phyloP scores from a whole-genome alignment of 306 rosid genomes.

The Prunus mongolica region DNA sequence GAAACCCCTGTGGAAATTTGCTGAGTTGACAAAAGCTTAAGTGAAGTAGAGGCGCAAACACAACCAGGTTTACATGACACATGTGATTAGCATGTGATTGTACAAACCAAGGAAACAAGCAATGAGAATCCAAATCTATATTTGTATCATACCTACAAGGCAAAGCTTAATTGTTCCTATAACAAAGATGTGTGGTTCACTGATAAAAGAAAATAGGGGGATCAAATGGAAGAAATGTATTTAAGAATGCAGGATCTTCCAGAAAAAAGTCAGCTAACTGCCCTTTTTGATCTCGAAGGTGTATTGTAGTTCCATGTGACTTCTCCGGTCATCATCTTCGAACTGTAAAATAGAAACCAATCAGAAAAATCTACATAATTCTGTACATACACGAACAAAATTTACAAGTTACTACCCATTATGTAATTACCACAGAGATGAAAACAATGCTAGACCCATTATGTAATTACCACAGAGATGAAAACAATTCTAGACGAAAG shows the following conservation, averaged over 20 bases:
- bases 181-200: slow-evolving; percentile 2
- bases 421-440: neutral
- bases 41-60: neutral
- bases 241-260: neutral
- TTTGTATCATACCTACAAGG: slow-evolving; percentile 4
- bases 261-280: slow-evolving; percentile 18
- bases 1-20: neutral
- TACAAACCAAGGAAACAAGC: neutral
- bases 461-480: neutral
- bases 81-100: neutral
- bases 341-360: slow-evolving; percentile 26
- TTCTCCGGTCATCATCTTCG: slow-evolving; percentile 56
- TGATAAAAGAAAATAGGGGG: neutral
- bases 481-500: neutral
- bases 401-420: neutral
- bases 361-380: neutral
- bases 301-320: slow-evolving; percentile 48
- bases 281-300: slow-evolving; percentile 45
- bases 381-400: neutral
- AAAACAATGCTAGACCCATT: neutral
- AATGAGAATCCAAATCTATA: neutral
- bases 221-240: neutral
- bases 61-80: neutral
- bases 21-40: neutral
- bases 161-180: neutral